phyloP scores from a whole-genome alignment of 805 yeast genomes.

The Wickerhamiella hasegawae region DNA sequence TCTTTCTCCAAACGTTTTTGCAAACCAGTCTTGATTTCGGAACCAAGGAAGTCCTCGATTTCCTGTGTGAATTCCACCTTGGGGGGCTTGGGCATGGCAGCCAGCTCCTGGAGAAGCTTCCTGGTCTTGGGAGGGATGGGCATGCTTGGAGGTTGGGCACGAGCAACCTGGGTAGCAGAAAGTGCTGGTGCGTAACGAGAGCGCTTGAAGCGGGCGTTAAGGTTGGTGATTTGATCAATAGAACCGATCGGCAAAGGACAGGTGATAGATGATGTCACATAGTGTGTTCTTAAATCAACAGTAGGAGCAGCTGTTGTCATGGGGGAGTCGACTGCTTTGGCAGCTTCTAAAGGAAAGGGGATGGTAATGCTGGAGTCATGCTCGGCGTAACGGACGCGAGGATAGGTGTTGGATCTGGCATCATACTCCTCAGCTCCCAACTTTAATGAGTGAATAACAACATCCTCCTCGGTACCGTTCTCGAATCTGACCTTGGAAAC shows the following conservation, averaged over 20 bases:
- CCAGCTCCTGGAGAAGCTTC: conserved; percentile 23
- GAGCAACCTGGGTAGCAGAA: conserved; percentile 44
- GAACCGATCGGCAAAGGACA: conserved; percentile 53
- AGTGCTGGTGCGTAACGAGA: conserved; percentile 31
- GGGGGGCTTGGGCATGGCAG: conserved; percentile 19
- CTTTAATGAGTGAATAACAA: conserved; percentile 62
- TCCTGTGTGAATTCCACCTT: conserved; percentile 32
- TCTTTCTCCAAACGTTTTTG: conserved; percentile 8
- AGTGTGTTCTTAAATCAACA: conserved; percentile 59
- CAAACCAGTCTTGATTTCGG: conserved; percentile 17
- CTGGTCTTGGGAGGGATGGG: conserved; percentile 43
- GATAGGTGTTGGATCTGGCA: conserved; percentile 48
- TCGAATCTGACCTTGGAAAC: conserved; percentile 65
- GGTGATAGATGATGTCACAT: conserved; percentile 43
- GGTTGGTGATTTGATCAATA: conserved; percentile 56
- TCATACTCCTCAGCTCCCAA: conserved; percentile 61
- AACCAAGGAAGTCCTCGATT: conserved; percentile 38
- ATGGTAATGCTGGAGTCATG: conserved; percentile 53
- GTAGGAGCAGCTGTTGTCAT: conserved; percentile 40
- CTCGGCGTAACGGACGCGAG: conserved; percentile 65
- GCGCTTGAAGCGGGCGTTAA: conserved; percentile 51
- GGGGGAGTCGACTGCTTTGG: conserved; percentile 35
- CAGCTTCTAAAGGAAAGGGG: conserved; percentile 75
- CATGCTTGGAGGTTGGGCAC: conserved; percentile 56
- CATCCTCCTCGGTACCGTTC: conserved; percentile 42